Evolutionary conservation across 2,329 filamentous ascomycete species (phyloP), one percentile per base, ranked within the genome.

Genomic region (Colletotrichum spinosum): DNA sequence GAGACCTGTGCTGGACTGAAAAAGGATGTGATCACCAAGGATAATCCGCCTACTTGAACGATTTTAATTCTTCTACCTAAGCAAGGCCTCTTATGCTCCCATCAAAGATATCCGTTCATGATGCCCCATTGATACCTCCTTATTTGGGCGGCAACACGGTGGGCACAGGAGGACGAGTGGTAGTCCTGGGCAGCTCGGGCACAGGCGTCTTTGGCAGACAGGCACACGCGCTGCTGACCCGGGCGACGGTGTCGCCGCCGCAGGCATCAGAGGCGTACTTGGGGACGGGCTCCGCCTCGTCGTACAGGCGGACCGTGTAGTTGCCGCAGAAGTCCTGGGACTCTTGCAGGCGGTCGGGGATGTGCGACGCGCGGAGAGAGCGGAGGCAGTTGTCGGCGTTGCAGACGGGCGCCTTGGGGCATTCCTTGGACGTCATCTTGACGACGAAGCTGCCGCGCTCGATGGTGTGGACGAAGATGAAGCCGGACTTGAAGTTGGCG

Each of bases 381-480:
- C 76, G 74, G 33, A 78, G 73, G 70, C 78, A 79, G 68, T 78
- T 76, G 70, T 79, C 77, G 52, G 75, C 75, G 60, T 69, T 68
- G 70, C 76, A 77, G 25, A 65, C 58, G 35, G 56, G 67, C n/a
- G 60, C 48, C 54, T 66, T 66, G 45, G 68, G 61, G 54, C 60
- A 69, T 12, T 68, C 62, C 61, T 58, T 53, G 48, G 58, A 49
- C 33, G 63, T 70, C 66, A 70, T 68, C 76, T 83, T 85, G 10
- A 86, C 76, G 8, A 81, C 77, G 53, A 81, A 86, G 6, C 79
- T 77, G 55, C 84, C 84, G 6, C 83, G 74, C 73, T 86, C 83
- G 61, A 85, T 86, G 3, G 79, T 83, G 73, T 86, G 85, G 67
- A 86, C 71, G 8, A 85, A 77, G 60, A 86, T 78, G 68, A 80